Evolutionary conservation across 2,329 filamentous ascomycete genomes (phyloP), one percentile per base, ranked within the genome.

Genomic region (Xylaria multiplex): DNA sequence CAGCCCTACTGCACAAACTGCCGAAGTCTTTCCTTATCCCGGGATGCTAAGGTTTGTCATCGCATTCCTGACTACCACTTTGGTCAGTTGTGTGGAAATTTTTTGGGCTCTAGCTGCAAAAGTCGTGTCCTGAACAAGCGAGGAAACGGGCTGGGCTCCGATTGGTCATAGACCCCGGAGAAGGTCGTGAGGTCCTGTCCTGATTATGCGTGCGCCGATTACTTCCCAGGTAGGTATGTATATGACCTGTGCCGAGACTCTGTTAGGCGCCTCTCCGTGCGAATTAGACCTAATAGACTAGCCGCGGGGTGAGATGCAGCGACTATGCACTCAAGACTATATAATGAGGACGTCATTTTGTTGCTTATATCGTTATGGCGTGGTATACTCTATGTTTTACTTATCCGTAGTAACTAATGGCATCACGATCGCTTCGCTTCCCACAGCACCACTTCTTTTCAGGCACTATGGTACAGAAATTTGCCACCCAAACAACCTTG

Each of bases 1-100:
- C 62, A 65, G 57, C 62, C 52, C 46, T 61, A 45, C 62, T 62
- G 62, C 62, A 57, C 52, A 52, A 65, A 61, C 62, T 60, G 55
- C 50, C 56, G 43, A 13, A 19, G 16, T 53, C 22, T n/a, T 22
- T 49, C 27, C 27, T 42, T 64, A 35, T 54, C 24, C 11, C 45
- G n/a, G 56, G 35, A 14, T 49, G 32, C 8, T 45, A 22, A 16
- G 22, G 22, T 43, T 42, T 32, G n/a, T 22, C 40, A 24, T 52
- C 50, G 49, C 37, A 19, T n/a, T 45, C 42, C 56, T 27, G 9
- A 19, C 24, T 45, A 22, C 49, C 49, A n/a, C 32, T 9, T 35
- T 16, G 16, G 50, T 40, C 49, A 43, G 22, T 35, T 30, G 14
- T 45, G 19, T 45, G 27, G 49, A 43, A 48, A 13, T 35, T 27